phyloP scores from a whole-genome alignment of 352 stramenopile species.

The Phytophthora multivora region DNA sequence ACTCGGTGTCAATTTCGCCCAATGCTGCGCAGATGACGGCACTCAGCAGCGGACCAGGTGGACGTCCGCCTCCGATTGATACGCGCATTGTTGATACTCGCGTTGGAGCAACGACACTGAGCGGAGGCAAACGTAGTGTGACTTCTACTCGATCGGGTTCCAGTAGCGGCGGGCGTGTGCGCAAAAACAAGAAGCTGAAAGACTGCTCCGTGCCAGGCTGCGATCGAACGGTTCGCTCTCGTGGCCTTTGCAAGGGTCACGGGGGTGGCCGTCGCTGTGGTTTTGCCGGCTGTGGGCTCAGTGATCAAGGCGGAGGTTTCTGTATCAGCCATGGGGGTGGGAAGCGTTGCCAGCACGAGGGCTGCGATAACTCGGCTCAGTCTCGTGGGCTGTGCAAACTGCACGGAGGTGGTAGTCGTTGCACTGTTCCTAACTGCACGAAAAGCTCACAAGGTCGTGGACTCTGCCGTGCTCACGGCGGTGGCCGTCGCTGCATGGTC shows the following conservation, averaged over 20 bases:
- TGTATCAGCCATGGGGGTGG: conserved; percentile 85
- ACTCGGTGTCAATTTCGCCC: conserved; percentile 31
- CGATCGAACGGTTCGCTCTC: conserved; percentile 75
- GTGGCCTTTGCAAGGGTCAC: conserved; percentile 82
- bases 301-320: conserved; percentile 78
- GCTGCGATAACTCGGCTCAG: conserved; percentile 84
- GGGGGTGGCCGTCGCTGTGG: conserved; percentile 76
- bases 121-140: conserved; percentile 37
- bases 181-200: conserved; percentile 86
- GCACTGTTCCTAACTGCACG: conserved; percentile 78
- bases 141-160: conserved; percentile 50
- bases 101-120: conserved; percentile 29
- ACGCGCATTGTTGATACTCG: conserved; percentile 37
- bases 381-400: conserved; percentile 84
- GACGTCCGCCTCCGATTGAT: conserved; percentile 57
- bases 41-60: conserved; percentile 25
- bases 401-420: conserved; percentile 79
- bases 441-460: conserved; percentile 89
- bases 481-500: conserved; percentile 81
- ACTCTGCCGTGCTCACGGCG: conserved; percentile 83
- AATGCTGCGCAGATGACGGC: conserved; percentile 25
- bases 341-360: conserved; percentile 77
- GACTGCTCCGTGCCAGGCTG: conserved; percentile 81
- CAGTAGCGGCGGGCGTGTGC: conserved; percentile 41
- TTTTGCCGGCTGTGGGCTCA: conserved; percentile 69